Evolutionary conservation across 176 grass and related monocot genomes (phyloP).

Genomic region (Miscanthus lutarioriparius): DNA sequence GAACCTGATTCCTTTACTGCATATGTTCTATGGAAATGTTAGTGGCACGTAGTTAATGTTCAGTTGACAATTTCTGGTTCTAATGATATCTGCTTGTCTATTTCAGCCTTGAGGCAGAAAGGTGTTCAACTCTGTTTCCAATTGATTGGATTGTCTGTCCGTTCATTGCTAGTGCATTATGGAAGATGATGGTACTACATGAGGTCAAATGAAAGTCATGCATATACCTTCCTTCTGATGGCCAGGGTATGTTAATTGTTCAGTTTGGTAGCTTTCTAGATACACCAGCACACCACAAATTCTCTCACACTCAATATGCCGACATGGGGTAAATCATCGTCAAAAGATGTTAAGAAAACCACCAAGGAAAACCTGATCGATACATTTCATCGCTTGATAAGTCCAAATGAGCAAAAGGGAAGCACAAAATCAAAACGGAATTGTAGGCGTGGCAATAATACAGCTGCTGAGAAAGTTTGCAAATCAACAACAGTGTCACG

Average conservation of each 20-base stretch:
- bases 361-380: constrained; percentile 92
- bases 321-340: constrained; percentile 78
- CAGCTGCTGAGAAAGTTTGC: constrained; percentile 67
- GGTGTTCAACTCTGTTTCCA: constrained; percentile 17
- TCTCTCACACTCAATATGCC: constrained; percentile 63
- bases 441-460: constrained; percentile 48
- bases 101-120: constrained; percentile 40
- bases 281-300: constrained; percentile 18
- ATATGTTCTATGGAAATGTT: neutral
- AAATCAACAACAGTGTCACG: constrained; percentile 85
- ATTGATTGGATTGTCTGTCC: constrained; percentile 9
- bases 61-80: neutral
- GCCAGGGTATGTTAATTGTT: constrained; percentile 43
- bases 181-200: constrained; percentile 27
- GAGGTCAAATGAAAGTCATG: constrained; percentile 22
- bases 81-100: constrained; percentile 4
- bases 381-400: constrained; percentile 88
- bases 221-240: constrained; percentile 25
- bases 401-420: constrained; percentile 81
- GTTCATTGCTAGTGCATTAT: neutral
- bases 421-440: constrained; percentile 61
- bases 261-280: constrained; percentile 34
- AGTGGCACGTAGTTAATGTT: neutral
- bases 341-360: constrained; percentile 92
- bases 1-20: neutral